Evolutionary conservation across 2,329 filamentous ascomycete genomes (phyloP).

Genomic region (Domatiomyces globalis): DNA sequence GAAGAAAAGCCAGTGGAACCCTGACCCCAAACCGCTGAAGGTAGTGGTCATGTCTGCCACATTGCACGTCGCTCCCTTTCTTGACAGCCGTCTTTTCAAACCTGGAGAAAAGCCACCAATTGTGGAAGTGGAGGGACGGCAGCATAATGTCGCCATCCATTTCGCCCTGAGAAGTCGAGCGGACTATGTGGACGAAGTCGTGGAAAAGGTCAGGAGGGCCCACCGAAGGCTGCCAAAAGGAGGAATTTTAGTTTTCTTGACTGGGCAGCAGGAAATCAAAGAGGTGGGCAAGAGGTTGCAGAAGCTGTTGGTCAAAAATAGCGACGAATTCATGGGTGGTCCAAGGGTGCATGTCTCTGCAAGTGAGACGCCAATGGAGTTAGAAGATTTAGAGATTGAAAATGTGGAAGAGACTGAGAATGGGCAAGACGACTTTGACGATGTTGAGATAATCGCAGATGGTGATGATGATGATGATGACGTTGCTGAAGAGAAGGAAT

Average conservation of each 20-base stretch:
- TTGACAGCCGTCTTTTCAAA: slow-evolving; percentile 71
- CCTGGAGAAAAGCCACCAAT: slow-evolving; percentile 56
- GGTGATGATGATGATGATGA: slow-evolving; percentile 43
- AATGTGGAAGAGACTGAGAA: slow-evolving; percentile 33
- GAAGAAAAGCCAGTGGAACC: slow-evolving; percentile 57
- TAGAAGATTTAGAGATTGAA: slow-evolving; percentile 76
- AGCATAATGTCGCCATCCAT: slow-evolving; percentile 79
- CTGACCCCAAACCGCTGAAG: slow-evolving; percentile 64
- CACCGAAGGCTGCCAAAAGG: slow-evolving; percentile 83
- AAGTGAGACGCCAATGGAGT: slow-evolving; percentile 63
- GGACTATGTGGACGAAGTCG: slow-evolving; percentile 85
- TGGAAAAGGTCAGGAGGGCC: slow-evolving; percentile 70
- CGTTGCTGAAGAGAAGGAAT: slow-evolving; percentile 43
- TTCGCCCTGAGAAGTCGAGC: slow-evolving; percentile 69
- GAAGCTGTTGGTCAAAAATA: slow-evolving; percentile 6
- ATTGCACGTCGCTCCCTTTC: slow-evolving; percentile 77
- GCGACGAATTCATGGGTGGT: slow-evolving; percentile 28
- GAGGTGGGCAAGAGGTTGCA: slow-evolving; percentile 69
- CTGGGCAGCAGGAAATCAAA: slow-evolving; percentile 81
- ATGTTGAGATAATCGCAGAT: slow-evolving; percentile 46
- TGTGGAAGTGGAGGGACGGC: slow-evolving; percentile 77
- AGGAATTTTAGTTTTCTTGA: slow-evolving; percentile 85
- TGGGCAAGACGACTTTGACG: slow-evolving; percentile 37
- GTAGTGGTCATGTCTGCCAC: slow-evolving; percentile 98
- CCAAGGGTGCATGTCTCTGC: slow-evolving; percentile 63